These are phyloP conservation scores for Cercospora zeina DNA, from an alignment of 2,329 filamentous ascomycete species.

Conservation along the genomic window DNA sequence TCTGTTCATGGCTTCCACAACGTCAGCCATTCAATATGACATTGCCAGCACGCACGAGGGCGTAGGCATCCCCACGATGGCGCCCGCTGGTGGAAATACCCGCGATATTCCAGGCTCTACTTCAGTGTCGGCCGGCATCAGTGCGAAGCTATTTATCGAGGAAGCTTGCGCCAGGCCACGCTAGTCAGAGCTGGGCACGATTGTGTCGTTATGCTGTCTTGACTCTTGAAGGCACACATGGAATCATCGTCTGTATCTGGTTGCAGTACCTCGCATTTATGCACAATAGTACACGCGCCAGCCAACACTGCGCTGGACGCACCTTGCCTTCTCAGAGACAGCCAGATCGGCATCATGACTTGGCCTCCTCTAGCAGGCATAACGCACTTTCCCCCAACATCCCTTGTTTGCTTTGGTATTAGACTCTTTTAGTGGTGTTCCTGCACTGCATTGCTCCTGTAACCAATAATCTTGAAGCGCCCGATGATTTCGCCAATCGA, in stretches of 20 bases:
- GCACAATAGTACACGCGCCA: constrained; percentile 36
- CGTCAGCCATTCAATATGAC: not conserved
- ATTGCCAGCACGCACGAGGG: not conserved
- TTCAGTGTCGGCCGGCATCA: not conserved
- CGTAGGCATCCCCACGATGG: not conserved
- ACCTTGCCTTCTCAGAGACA: constrained; percentile 10
- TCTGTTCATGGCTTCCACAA: not conserved
- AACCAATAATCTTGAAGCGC: constrained; percentile 91
- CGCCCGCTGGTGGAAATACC: not conserved
- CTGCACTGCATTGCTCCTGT: constrained; percentile 50
- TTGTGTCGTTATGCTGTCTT: not conserved
- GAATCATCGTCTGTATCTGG: constrained; percentile 9
- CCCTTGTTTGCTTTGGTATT: constrained; percentile 8
- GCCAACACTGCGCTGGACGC: constrained; percentile 17
- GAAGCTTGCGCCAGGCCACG: not conserved
- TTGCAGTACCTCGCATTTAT: constrained; percentile 23
- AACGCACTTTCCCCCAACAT: not conserved
- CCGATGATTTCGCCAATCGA: constrained; percentile 96
- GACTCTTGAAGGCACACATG: not conserved
- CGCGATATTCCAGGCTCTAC: not conserved
- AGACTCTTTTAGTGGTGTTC: constrained; percentile 25
- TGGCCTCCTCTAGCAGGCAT: constrained; percentile 22
- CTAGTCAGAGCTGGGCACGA: not conserved
- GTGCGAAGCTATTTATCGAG: not conserved
- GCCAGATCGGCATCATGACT: constrained; percentile 11